Conservation (phyloP, 768 basidiomycete species). For the Lanmaoa rubissima region DNA sequence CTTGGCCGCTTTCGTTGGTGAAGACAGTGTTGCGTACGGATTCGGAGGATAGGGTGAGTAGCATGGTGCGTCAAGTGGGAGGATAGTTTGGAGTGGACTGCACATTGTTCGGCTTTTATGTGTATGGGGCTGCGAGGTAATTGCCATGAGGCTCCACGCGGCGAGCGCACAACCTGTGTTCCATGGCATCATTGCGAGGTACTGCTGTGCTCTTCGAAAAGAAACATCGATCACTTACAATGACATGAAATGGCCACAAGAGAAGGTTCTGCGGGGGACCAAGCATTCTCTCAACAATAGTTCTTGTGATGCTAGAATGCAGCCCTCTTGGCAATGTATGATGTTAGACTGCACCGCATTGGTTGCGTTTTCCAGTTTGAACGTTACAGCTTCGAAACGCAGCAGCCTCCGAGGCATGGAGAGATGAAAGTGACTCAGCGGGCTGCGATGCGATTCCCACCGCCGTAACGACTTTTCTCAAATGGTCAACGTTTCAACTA, state of each 20-base stretch:
- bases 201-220: neutral
- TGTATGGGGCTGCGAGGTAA: neutral
- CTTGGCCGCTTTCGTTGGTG: conserved; percentile 23
- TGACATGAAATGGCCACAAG: neutral
- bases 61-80: conserved; percentile 6
- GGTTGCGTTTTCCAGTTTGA: neutral
- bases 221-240: neutral
- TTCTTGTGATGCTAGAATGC: neutral
- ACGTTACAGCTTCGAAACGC: neutral
- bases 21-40: conserved; percentile 18
- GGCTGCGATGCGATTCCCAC: no score
- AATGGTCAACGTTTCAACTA: no score
- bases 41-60: conserved; percentile 20
- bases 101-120: neutral
- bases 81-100: neutral
- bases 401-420: no score
- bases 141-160: no score
- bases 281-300: neutral
- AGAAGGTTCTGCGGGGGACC: no score
- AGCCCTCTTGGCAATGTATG: no score
- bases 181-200: no score
- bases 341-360: no score
- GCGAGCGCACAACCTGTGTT: no score
- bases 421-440: no score
- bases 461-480: no score